Percentiles rank a stretch among this genome's conserved stretches.
Evolutionary conservation across 139 green algal species (phyloP).

Genomic region (Chlorokybus atmophyticus): DNA sequence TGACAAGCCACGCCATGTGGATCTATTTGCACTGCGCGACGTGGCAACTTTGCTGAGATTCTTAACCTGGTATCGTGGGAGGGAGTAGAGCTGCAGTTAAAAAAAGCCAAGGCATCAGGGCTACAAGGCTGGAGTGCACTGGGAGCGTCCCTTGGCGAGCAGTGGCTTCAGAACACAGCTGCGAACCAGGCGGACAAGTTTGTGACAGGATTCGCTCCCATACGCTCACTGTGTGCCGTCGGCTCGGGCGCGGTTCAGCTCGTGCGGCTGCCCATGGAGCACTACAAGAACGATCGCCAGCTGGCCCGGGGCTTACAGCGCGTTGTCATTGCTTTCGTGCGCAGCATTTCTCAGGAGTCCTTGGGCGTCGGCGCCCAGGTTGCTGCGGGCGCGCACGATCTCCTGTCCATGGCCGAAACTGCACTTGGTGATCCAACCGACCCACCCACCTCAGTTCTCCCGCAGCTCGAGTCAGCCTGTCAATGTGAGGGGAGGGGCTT

Average conservation of each 20-base stretch:
- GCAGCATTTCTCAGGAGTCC: background rate
- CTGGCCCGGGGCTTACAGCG: background rate
- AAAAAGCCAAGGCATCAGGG: background rate
- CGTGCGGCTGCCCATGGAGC: background rate
- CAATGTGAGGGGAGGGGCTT: background rate
- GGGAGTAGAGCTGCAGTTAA: background rate
- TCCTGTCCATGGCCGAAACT: background rate
- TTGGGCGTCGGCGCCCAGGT: background rate
- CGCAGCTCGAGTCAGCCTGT: no score
- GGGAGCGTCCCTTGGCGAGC: background rate
- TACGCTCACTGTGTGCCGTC: background rate
- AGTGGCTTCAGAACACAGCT: background rate
- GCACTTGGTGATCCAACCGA: no score
- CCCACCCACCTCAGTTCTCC: no score
- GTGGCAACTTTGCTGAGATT: background rate
- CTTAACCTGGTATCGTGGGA: background rate
- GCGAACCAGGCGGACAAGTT: background rate
- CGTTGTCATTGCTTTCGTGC: background rate
- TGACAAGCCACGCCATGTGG: background rate
- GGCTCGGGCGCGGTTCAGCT: background rate
- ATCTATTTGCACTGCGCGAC: background rate
- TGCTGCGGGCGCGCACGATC: background rate
- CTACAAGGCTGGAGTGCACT: background rate
- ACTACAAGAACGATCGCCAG: constrained; percentile 4
- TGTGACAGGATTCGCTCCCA: background rate